Evolutionary conservation across 192 early-diverging fungal genomes (phyloP).

Genomic region (Spizellomyces sp.): DNA sequence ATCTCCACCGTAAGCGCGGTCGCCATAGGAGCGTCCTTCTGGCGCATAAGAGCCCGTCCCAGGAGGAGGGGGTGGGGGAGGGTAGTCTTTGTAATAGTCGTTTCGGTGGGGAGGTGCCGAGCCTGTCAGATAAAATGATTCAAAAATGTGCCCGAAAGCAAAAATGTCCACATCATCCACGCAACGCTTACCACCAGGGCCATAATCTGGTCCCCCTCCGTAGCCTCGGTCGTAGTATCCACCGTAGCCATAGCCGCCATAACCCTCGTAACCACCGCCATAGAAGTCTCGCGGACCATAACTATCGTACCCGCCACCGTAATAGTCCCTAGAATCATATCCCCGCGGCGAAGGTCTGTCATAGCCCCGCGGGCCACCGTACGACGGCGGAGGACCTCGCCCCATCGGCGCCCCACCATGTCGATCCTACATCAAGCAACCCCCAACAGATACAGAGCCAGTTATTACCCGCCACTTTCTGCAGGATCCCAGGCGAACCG

Average conservation of each 20-base stretch:
- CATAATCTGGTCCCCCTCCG: constrained; percentile 27
- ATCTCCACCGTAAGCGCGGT: constrained; percentile 4
- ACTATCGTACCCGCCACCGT: constrained; percentile 23
- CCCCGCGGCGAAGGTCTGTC: constrained; percentile 19
- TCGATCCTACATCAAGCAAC: background rate
- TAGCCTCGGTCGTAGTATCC: constrained; percentile 30
- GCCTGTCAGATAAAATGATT: background rate
- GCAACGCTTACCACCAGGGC: constrained; percentile 10
- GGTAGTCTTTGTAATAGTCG: constrained; percentile 34
- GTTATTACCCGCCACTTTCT: no score
- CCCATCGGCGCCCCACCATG: constrained; percentile 9
- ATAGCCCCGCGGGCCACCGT: constrained; percentile 9
- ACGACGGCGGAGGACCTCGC: constrained; percentile 1
- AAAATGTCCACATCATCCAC: background rate
- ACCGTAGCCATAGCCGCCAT: constrained; percentile 23
- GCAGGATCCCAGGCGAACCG: no score
- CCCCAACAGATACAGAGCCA: background rate
- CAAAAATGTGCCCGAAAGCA: background rate
- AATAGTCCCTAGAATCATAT: constrained; percentile 27
- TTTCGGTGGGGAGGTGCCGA: constrained; percentile 14
- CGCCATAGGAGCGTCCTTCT: constrained; percentile 12
- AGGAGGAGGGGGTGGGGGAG: constrained; percentile 15
- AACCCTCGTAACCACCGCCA: background rate
- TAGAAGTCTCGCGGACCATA: constrained; percentile 7
- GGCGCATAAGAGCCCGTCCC: constrained; percentile 15